phyloP scores from a whole-genome alignment of 192 early-diverging fungal species.

The Coemansia sp. region DNA sequence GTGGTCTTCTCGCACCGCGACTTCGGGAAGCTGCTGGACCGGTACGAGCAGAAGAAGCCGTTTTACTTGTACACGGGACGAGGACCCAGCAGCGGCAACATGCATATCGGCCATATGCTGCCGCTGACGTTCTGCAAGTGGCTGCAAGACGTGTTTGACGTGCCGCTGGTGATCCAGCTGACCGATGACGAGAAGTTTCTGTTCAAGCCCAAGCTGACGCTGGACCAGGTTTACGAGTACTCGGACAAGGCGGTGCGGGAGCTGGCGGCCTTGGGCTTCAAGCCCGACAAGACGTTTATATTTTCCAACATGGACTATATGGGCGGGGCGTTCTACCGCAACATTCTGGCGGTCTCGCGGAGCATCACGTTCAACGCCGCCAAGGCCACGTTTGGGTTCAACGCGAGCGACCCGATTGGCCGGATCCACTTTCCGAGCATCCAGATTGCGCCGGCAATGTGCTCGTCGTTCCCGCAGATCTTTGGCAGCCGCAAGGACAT shows the following conservation, averaged over 20 bases:
- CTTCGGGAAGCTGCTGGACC: slow-evolving; percentile 77
- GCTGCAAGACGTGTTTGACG: slow-evolving; percentile 95
- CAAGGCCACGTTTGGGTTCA: slow-evolving; percentile 89
- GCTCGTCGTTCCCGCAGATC: slow-evolving; percentile 92
- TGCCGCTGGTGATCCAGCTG: slow-evolving; percentile 92
- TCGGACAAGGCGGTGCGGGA: slow-evolving; percentile 82
- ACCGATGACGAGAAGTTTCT: slow-evolving; percentile 99
- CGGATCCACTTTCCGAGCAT: slow-evolving; percentile 92
- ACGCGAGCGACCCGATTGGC: slow-evolving; percentile 83
- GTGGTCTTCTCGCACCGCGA: slow-evolving; percentile 96
- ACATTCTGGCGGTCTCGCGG: slow-evolving; percentile 84
- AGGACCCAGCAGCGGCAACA: slow-evolving; percentile 84
- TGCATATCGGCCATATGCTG: slow-evolving; percentile 97
- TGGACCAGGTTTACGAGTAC: slow-evolving; percentile 77
- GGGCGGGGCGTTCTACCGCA: slow-evolving; percentile 92
- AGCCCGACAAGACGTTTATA: slow-evolving; percentile 94
- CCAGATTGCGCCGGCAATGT: slow-evolving; percentile 93
- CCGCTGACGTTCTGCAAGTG: slow-evolving; percentile 98
- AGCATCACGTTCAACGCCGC: slow-evolving; percentile 80
- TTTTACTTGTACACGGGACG: slow-evolving; percentile 98
- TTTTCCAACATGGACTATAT: slow-evolving; percentile 91
- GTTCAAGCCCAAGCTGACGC: slow-evolving; percentile 85
- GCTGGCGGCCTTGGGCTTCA: slow-evolving; percentile 93
- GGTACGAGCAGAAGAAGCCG: slow-evolving; percentile 93
- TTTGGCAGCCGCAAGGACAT: slow-evolving; percentile 88